Percentiles rank a stretch among this genome's conserved stretches.
Evolutionary conservation across 495 filamentous ascomycete species (phyloP).

Genomic region (Talaromyces nanjingensis): DNA sequence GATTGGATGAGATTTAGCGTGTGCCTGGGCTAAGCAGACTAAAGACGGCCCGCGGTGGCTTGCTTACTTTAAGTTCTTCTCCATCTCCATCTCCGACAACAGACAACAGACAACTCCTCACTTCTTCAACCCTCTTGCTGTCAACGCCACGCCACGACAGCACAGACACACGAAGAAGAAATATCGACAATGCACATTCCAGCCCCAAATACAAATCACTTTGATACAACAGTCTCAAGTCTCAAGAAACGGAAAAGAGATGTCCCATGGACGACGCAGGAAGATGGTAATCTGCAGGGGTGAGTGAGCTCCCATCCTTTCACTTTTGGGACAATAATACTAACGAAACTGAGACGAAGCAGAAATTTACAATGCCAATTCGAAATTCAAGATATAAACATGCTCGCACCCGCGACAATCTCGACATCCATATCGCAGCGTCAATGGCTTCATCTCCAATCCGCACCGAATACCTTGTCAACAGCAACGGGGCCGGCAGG

Average conservation of each 20-base stretch:
- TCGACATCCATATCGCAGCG: neutral
- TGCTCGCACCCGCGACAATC: constrained; percentile 3
- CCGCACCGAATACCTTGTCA: neutral
- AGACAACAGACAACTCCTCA: neutral
- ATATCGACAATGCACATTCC: neutral
- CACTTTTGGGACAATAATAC: neutral
- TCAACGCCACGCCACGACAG: neutral
- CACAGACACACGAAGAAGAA: neutral
- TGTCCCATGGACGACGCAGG: neutral
- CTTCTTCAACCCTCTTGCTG: neutral
- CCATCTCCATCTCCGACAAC: neutral
- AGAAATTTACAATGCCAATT: neutral
- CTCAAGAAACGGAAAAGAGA: constrained; percentile 7
- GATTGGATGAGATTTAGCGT: neutral
- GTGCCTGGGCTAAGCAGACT: neutral
- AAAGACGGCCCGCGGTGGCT: neutral
- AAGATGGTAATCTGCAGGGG: neutral
- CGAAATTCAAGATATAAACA: constrained; percentile 8
- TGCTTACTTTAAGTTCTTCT: neutral
- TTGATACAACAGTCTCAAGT: neutral
- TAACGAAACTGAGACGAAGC: neutral
- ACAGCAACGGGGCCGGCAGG: neutral
- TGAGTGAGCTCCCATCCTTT: neutral
- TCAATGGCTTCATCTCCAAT: constrained; percentile 8
- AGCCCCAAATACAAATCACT: neutral